Evolutionary conservation across 2,329 filamentous ascomycete species (phyloP).

Genomic region (Aspergillus unguis): DNA sequence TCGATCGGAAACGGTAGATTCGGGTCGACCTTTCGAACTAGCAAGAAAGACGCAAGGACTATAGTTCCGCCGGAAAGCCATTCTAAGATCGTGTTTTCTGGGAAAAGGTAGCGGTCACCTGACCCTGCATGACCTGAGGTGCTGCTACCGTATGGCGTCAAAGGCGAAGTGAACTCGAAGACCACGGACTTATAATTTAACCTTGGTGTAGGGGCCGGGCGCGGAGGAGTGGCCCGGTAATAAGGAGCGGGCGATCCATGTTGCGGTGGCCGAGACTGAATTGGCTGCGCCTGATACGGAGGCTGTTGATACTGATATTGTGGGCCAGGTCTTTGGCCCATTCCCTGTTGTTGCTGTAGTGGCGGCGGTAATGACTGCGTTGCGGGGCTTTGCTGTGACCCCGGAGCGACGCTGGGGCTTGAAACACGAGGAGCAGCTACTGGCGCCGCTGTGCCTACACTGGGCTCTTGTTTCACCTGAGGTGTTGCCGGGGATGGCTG

Average conservation of each 20-base stretch:
- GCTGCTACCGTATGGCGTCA: constrained; percentile 41
- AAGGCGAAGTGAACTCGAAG: constrained; percentile 46
- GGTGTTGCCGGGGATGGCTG: constrained; percentile 17
- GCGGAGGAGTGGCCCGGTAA: constrained; percentile 31
- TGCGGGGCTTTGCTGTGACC: constrained; percentile 22
- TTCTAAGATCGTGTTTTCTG: constrained; percentile 49
- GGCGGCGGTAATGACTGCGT: constrained; percentile 24
- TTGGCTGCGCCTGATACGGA: constrained; percentile 29
- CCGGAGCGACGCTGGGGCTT: constrained; percentile 11
- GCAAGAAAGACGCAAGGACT: constrained; percentile 48
- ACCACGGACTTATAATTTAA: constrained; percentile 46
- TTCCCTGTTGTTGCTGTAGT: constrained; percentile 15
- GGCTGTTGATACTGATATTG: constrained; percentile 32
- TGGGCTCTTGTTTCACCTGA: constrained; percentile 32
- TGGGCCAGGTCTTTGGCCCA: constrained; percentile 25
- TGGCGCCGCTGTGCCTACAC: constrained; percentile 12
- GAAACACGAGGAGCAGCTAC: constrained; percentile 13
- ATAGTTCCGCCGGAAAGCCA: constrained; percentile 45
- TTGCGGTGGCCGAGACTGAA: constrained; percentile 37
- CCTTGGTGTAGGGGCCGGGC: constrained; percentile 33
- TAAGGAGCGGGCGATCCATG: constrained; percentile 34
- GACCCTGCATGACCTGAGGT: constrained; percentile 41
- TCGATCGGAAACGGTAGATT: constrained; percentile 39
- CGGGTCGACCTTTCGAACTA: constrained; percentile 43
- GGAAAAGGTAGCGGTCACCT: constrained; percentile 49